Evolutionary conservation across 2,329 filamentous ascomycete genomes (phyloP).

Genomic region (Purpureocillium lavendulum): DNA sequence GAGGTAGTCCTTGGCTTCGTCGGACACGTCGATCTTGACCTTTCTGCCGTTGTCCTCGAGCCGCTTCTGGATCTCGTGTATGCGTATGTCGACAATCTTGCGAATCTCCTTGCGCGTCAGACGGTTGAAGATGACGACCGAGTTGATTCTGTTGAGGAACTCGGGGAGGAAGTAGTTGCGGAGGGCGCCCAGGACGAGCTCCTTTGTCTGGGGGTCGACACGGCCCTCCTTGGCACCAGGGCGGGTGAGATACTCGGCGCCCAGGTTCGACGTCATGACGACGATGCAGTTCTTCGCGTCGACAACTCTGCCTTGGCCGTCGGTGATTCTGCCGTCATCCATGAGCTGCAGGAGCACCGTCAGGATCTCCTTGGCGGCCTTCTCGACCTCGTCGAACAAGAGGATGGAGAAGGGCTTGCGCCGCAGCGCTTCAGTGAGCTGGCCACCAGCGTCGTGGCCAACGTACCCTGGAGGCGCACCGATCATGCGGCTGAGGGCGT

Average conservation of each 20-base stretch:
- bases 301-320: conserved; percentile 89
- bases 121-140: conserved; percentile 96
- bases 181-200: conserved; percentile 84
- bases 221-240: conserved; percentile 69
- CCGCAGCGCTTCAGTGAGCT: conserved; percentile 89
- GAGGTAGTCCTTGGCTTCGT: conserved; percentile 87
- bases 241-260: conserved; percentile 85
- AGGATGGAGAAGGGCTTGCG: conserved; percentile 96
- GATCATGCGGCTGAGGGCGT: conserved; percentile 94
- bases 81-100: conserved; percentile 86
- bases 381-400: conserved; percentile 96
- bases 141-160: conserved; percentile 96
- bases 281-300: conserved; percentile 98
- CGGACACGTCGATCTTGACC: conserved; percentile 71
- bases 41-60: conserved; percentile 79
- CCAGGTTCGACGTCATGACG: conserved; percentile 97
- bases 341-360: conserved; percentile 98
- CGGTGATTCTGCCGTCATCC: conserved; percentile 97
- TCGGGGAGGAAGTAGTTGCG: conserved; percentile 97
- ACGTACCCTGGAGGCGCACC: conserved; percentile 95
- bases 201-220: conserved; percentile 77
- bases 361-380: conserved; percentile 94
- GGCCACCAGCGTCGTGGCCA: conserved; percentile 90
- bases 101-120: conserved; percentile 85
- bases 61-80: conserved; percentile 84